These are phyloP conservation scores for Gloeopeniophorella convolvens DNA, from an alignment of 768 basidiomycete species.

Conservation along the genomic window DNA sequence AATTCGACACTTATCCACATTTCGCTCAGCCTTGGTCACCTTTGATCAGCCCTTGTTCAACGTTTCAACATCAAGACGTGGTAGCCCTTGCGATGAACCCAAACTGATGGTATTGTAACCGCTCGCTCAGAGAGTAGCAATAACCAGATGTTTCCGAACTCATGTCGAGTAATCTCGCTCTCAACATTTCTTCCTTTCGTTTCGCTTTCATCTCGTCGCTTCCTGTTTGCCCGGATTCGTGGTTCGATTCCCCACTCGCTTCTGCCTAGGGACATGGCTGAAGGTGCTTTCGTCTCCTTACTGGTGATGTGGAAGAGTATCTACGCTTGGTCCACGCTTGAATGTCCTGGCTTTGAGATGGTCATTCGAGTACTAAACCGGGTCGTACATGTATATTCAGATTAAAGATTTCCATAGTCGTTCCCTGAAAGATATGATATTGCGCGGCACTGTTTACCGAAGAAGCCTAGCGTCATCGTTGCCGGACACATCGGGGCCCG, in stretches of 20 bases:
- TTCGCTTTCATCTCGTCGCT: too few species aligned
- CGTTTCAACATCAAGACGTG: too few species aligned
- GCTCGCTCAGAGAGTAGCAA: too few species aligned
- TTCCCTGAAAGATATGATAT: too few species aligned
- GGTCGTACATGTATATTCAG: constrained; percentile 35
- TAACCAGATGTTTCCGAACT: too few species aligned
- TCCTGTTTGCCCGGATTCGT: too few species aligned
- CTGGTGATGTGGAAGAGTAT: constrained; percentile 66
- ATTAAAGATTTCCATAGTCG: not conserved
- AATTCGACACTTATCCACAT: not conserved
- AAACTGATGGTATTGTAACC: too few species aligned
- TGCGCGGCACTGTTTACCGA: too few species aligned
- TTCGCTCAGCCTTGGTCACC: not conserved
- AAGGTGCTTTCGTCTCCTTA: constrained; percentile 71
- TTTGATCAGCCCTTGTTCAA: too few species aligned
- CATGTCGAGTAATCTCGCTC: not conserved
- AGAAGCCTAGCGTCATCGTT: too few species aligned
- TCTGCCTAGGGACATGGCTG: constrained; percentile 72
- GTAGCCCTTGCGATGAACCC: too few species aligned
- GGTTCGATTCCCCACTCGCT: constrained; percentile 46
- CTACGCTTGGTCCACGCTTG: constrained; percentile 69
- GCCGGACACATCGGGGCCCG: not conserved
- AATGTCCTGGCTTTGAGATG: constrained; percentile 46
- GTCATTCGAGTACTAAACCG: constrained; percentile 76
- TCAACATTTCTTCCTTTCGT: not conserved